Conservation (phyloP, 139 green algal species). For the Picocystis salinarum region DNA sequence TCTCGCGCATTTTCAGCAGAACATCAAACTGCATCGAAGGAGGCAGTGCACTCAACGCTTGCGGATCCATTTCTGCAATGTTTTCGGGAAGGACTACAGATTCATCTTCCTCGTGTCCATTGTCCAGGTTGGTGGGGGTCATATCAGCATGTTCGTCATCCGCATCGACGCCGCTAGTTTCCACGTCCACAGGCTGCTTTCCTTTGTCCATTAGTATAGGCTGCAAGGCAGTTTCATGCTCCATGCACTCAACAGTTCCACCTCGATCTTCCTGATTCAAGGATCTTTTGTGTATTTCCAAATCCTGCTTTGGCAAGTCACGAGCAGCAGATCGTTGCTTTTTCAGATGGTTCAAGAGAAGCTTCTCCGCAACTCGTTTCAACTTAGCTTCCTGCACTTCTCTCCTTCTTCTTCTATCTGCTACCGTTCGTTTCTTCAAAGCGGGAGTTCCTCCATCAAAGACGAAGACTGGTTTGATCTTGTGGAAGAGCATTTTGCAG, state of each 20-base stretch:
- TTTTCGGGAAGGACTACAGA: background rate
- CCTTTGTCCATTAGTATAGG: too few species aligned
- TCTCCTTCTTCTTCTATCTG: conserved; percentile 21
- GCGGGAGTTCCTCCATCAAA: conserved; percentile 89
- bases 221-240: too few species aligned
- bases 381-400: conserved; percentile 51
- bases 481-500: conserved; percentile 84
- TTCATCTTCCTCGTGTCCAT: too few species aligned
- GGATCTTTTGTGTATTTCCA: too few species aligned
- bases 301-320: too few species aligned
- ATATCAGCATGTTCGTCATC: too few species aligned
- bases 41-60: conserved; percentile 24
- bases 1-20: conserved; percentile 48
- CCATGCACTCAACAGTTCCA: too few species aligned
- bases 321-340: too few species aligned
- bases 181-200: too few species aligned
- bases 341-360: conserved; percentile 80
- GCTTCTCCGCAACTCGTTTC: conserved; percentile 69
- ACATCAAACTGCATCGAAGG: conserved; percentile 72
- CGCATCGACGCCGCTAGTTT: too few species aligned
- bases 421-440: conserved; percentile 70
- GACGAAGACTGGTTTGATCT: conserved; percentile 84
- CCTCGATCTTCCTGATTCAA: too few species aligned
- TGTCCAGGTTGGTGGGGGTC: too few species aligned
- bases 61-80: background rate